A percentile compares a stretch with the other conserved stretches of the same genome.
These are phyloP conservation scores for Musa beccarii DNA, from an alignment of 176 grass and related monocot species.

Conservation along the genomic window DNA sequence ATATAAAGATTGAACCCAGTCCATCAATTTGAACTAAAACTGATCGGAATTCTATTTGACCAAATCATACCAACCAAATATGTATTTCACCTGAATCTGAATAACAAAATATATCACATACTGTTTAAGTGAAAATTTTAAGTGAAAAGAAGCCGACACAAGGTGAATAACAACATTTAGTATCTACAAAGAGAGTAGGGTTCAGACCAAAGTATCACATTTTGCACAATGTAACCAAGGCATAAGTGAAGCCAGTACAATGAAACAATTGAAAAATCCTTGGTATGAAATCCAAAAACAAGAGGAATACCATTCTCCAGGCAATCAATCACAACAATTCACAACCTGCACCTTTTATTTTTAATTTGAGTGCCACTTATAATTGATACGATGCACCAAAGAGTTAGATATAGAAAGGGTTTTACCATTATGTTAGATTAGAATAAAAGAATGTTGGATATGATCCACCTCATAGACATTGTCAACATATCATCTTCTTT, in stretches of 20 bases:
- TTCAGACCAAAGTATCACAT: background rate
- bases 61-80: no score
- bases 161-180: background rate
- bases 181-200: background rate
- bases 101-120: no score
- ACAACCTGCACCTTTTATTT: background rate
- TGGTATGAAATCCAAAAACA: background rate
- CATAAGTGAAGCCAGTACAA: no score
- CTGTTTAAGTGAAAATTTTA: background rate
- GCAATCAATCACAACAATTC: background rate
- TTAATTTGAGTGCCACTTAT: background rate
- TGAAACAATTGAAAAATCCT: background rate
- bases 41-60: no score
- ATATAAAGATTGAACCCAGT: no score
- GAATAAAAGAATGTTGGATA: background rate
- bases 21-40: no score
- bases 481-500: no score
- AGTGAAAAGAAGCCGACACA: background rate
- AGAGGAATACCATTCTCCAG: background rate
- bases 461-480: background rate
- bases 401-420: background rate
- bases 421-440: no score
- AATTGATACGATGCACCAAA: background rate
- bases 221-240: no score
- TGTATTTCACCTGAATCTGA: no score